phyloP scores from a whole-genome alignment of 192 early-diverging fungal genomes.

The Coemansia sp. region DNA sequence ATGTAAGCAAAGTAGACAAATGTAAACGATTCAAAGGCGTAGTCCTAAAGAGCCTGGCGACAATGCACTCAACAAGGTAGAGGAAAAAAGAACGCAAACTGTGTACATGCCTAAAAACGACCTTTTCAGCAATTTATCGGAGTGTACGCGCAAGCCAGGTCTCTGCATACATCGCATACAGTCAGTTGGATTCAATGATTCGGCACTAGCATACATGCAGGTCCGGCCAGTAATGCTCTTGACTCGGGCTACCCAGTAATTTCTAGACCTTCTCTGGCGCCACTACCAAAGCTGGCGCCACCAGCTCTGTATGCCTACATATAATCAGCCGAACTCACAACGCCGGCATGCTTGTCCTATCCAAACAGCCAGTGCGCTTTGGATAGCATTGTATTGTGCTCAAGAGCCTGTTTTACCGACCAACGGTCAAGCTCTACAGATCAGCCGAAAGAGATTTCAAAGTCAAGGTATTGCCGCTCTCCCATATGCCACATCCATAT shows the following conservation, averaged over 20 bases:
- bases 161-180: not conserved
- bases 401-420: not conserved
- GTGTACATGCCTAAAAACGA: not conserved
- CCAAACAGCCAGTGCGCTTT: not conserved
- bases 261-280: not conserved
- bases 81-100: not conserved
- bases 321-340: not conserved
- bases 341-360: not conserved
- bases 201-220: conserved; percentile 4
- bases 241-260: not conserved
- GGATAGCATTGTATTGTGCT: not conserved
- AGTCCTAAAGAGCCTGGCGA: not conserved
- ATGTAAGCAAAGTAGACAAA: not conserved
- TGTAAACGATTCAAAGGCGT: not conserved
- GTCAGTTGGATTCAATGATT: not conserved
- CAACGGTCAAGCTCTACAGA: not conserved
- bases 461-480: not conserved
- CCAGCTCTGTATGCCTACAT: not conserved
- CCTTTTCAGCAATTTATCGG: not conserved
- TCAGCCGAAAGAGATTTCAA: not conserved
- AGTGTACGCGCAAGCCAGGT: not conserved
- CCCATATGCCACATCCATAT: not conserved
- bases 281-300: not conserved
- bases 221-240: not conserved
- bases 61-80: not conserved